Percentiles rank a stretch among this genome's conserved stretches.
phyloP scores from a whole-genome alignment of 1,284 basidiomycete species.

The Leccinum holopus region DNA sequence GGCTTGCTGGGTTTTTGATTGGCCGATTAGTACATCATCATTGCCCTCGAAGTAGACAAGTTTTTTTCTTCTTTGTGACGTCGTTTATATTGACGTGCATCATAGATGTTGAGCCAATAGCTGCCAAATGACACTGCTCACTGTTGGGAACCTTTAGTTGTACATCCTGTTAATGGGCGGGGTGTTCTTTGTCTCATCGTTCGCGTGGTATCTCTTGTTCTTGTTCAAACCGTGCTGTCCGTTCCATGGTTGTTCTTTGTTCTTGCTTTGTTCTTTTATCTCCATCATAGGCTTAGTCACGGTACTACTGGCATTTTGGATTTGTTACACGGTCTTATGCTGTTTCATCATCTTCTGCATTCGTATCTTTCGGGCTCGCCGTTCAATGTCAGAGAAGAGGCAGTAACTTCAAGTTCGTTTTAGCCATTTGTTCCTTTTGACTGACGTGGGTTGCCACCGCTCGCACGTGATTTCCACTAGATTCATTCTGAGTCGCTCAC shows the following conservation, averaged over 20 bases:
- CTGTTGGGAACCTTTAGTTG: slow-evolving; percentile 79
- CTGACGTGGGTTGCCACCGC: not conserved
- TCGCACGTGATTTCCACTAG: too few relatives aligned
- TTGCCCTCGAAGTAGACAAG: slow-evolving; percentile 63
- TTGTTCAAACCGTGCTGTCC: slow-evolving; percentile 80
- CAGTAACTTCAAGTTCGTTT: slow-evolving; percentile 46
- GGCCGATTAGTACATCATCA: slow-evolving; percentile 86
- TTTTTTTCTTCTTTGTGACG: slow-evolving; percentile 1
- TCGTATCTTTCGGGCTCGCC: slow-evolving; percentile 79
- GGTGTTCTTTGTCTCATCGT: slow-evolving; percentile 81
- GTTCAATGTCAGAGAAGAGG: slow-evolving; percentile 90
- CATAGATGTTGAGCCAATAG: slow-evolving; percentile 83
- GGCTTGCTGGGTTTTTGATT: slow-evolving; percentile 73
- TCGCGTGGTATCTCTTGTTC: slow-evolving; percentile 91
- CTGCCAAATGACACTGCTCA: slow-evolving; percentile 89
- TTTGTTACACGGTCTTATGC: slow-evolving; percentile 88
- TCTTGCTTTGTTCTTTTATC: slow-evolving; percentile 79
- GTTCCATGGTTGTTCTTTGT: slow-evolving; percentile 89
- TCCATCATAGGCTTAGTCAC: slow-evolving; percentile 44
- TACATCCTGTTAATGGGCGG: slow-evolving; percentile 74
- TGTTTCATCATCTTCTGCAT: slow-evolving; percentile 83
- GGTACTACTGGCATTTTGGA: slow-evolving; percentile 49
- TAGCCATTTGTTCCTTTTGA: not conserved
- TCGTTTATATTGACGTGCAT: slow-evolving; percentile 8
- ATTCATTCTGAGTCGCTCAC: too few relatives aligned